Percentiles rank a stretch among this genome's conserved stretches.
Evolutionary conservation across 2,329 filamentous ascomycete species (phyloP).

Genomic region (Fusarium zealandicum): DNA sequence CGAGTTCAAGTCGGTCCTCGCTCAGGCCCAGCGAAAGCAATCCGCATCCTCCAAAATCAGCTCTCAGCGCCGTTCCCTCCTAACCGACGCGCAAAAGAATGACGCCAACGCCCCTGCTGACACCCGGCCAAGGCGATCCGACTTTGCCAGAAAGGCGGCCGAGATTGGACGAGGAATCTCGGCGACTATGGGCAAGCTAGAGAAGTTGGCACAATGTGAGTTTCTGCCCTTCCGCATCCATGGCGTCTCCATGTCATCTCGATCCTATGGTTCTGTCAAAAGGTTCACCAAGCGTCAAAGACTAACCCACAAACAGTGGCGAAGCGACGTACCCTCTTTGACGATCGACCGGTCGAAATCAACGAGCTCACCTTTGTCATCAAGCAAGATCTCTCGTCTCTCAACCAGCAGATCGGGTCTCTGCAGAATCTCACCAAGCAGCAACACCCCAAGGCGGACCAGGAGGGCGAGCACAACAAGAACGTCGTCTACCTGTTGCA

Average conservation of each 20-base stretch:
- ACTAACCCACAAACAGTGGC: constrained; percentile 65
- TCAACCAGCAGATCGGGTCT: constrained; percentile 85
- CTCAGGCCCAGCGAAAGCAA: constrained; percentile 82
- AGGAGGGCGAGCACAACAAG: constrained; percentile 97
- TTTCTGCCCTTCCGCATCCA: constrained; percentile 17
- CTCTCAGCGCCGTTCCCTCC: constrained; percentile 80
- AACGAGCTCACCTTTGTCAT: constrained; percentile 97
- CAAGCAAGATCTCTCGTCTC: constrained; percentile 88
- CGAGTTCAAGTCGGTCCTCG: constrained; percentile 92
- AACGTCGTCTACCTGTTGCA: constrained; percentile 94
- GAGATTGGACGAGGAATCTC: constrained; percentile 93
- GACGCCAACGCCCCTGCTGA: constrained; percentile 58
- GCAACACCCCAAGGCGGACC: constrained; percentile 75
- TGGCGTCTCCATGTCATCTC: background rate
- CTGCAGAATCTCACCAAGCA: constrained; percentile 81
- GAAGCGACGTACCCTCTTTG: constrained; percentile 95
- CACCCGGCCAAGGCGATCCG: constrained; percentile 71
- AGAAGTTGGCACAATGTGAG: constrained; percentile 85
- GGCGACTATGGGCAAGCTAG: constrained; percentile 91
- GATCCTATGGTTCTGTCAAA: background rate
- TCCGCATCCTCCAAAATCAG: constrained; percentile 74
- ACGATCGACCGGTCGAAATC: constrained; percentile 95
- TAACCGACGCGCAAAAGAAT: constrained; percentile 76
- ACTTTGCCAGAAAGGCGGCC: constrained; percentile 90
- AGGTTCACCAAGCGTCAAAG: background rate